phyloP scores from a whole-genome alignment of 257 asterid species.

The Leptodermis oblonga region DNA sequence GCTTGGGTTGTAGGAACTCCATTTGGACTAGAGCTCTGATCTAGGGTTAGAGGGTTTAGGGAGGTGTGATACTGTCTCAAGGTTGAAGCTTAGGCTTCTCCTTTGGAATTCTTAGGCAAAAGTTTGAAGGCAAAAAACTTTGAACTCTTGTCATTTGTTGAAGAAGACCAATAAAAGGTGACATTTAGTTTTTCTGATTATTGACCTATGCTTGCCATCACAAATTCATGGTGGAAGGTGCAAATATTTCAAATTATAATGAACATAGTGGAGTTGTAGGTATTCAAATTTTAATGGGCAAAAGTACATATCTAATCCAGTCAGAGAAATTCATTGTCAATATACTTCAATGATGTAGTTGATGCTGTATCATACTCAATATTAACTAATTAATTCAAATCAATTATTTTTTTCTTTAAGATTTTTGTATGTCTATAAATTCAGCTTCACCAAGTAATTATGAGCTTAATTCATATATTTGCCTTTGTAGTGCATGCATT shows the following conservation, averaged over 20 bases:
- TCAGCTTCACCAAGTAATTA: neutral
- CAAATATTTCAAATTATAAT: neutral
- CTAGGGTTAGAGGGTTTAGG: neutral
- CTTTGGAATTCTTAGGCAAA: neutral
- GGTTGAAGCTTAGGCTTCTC: neutral
- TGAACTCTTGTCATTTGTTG: too few species aligned
- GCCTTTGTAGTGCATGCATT: slow-evolving; percentile 81
- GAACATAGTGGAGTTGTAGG: neutral
- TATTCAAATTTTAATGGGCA: neutral
- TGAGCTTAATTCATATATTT: slow-evolving; percentile 16
- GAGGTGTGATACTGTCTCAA: neutral
- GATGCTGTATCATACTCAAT: neutral
- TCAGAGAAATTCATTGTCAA: too few species aligned
- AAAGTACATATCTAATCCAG: neutral
- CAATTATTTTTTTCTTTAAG: neutral
- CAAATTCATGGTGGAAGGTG: neutral
- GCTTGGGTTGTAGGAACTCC: neutral
- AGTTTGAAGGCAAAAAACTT: neutral
- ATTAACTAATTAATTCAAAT: neutral
- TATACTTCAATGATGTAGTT: neutral
- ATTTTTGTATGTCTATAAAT: neutral
- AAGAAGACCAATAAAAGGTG: too few species aligned
- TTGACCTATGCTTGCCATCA: neutral
- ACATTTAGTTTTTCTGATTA: neutral
- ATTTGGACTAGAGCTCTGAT: neutral